Percentiles rank a stretch among this genome's conserved stretches.
Conservation (phyloP, 306 rosid species). For the Vigna nakashimae region DNA sequence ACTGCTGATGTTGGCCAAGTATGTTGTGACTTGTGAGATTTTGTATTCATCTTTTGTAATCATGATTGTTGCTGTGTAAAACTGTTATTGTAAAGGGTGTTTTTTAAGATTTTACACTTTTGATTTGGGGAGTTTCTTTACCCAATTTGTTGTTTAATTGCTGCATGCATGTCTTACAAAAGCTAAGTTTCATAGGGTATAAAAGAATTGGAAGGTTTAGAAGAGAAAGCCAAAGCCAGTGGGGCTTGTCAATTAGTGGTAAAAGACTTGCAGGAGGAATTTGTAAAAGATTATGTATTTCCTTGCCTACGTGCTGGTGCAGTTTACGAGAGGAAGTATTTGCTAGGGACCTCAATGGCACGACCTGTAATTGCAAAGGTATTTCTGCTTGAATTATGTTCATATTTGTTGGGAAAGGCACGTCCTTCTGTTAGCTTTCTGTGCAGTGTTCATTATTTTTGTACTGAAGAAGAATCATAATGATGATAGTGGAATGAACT, state of each 20-base stretch:
- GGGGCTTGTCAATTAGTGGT: slow-evolving; percentile 96
- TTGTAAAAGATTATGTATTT: slow-evolving; percentile 79
- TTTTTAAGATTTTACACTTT: slow-evolving; percentile 26
- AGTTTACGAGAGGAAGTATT: slow-evolving; percentile 89
- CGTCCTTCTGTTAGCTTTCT: background rate
- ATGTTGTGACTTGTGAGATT: slow-evolving; percentile 42
- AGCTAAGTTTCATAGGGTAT: slow-evolving; percentile 61
- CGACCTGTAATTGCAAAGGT: slow-evolving; percentile 87
- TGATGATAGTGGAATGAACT: background rate
- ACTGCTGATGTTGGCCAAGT: slow-evolving; percentile 99
- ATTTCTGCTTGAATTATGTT: slow-evolving; percentile 29
- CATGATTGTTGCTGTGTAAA: slow-evolving; percentile 5
- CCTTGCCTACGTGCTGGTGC: slow-evolving; percentile 98
- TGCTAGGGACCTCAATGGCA: slow-evolving; percentile 99
- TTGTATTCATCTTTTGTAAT: slow-evolving; percentile 25
- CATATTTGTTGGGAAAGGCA: background rate
- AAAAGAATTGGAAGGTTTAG: slow-evolving; percentile 89
- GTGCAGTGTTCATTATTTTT: background rate
- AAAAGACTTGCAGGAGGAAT: slow-evolving; percentile 84
- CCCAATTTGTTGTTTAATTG: slow-evolving; percentile 7
- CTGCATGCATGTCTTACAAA: slow-evolving; percentile 4
- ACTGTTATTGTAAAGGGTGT: background rate
- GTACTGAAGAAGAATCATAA: background rate
- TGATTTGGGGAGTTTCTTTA: slow-evolving; percentile 8
- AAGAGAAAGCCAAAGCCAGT: slow-evolving; percentile 89